Evolutionary conservation across 192 early-diverging fungal species (phyloP), one percentile per base, ranked within the genome.

Genomic region (Coemansia sp.): DNA sequence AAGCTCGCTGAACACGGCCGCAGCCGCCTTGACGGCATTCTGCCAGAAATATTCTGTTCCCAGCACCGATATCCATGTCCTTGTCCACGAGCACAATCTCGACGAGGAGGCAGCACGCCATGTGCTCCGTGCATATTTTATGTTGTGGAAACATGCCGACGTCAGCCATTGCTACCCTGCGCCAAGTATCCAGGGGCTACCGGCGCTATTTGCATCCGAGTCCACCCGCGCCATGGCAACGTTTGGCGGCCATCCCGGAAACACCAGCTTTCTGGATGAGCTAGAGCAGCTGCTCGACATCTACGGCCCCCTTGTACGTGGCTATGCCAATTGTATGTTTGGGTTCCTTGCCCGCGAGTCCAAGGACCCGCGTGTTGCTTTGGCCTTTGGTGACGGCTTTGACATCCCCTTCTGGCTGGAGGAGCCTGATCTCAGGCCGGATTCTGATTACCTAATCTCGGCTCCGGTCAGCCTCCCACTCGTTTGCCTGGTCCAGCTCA

Each of bases 171-270:
- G 31, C 41, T 36, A 35, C 5, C 0, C 11, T 25, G n/a, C 17
- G 12, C 0, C 39, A 10, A 22, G 23, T 0, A 18, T 17, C 0
- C n/a, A n/a, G n/a, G n/a, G n/a, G n/a, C 1, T 2, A 3, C 42
- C 60, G 5, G 60, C 36, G 22, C 19, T 67, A 12, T 56, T 81
- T 39, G 42, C 62, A 1, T 39, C 77, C 20, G 79, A 79, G 8
- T 70, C 69, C 9, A 74, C 79, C 30, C 55, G 64, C 43, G 44
- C 83, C 10, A 82, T 88, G 51, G 89, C 90, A 20, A 75, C 92
- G 51, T 97, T 97, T 81, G 94, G 94, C 42, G 94, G 94, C 35
- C 90, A 97, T 60, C 89, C 87, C 43, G 88, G 85, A 42, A 80
- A 82, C 19, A 77, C 82, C 42, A 85, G 85, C 43, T 89, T 87